These are phyloP conservation scores for Sordariomycetes sp. DNA, from an alignment of 2,329 filamentous ascomycete genomes.

Conservation along the genomic window DNA sequence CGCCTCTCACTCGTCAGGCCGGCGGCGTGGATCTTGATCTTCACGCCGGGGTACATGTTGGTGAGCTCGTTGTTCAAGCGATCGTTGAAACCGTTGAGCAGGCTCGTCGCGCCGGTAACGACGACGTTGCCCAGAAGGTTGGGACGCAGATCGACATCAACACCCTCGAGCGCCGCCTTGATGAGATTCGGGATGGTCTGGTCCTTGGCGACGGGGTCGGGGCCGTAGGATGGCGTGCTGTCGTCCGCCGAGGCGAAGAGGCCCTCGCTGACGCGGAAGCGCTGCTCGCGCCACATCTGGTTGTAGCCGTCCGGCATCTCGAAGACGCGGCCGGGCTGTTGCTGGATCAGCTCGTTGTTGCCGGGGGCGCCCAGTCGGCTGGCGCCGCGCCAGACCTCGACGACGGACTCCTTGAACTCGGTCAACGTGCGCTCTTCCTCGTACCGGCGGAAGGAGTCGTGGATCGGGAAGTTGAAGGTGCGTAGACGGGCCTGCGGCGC, in stretches of 20 bases:
- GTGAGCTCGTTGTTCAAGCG: slow-evolving; percentile 78
- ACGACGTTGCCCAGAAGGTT: slow-evolving; percentile 83
- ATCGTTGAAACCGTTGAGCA: slow-evolving; percentile 89
- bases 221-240: slow-evolving; percentile 42
- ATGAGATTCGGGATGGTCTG: slow-evolving; percentile 82
- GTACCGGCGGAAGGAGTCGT: slow-evolving; percentile 66
- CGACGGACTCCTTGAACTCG: slow-evolving; percentile 96
- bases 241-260: slow-evolving; percentile 96
- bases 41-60: slow-evolving; percentile 71
- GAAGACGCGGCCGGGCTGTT: slow-evolving; percentile 74
- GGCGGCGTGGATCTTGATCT: slow-evolving; percentile 82
- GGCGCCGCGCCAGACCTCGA: slow-evolving; percentile 84
- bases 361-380: slow-evolving; percentile 54
- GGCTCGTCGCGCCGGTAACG: slow-evolving; percentile 77
- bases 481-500: slow-evolving; percentile 69
- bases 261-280: slow-evolving; percentile 78
- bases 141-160: slow-evolving; percentile 83
- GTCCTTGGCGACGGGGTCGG: slow-evolving; percentile 48
- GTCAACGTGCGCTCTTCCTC: slow-evolving; percentile 90
- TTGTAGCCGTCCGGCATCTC: slow-evolving; percentile 98
- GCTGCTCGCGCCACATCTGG: slow-evolving; percentile 84
- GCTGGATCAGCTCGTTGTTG: slow-evolving; percentile 69
- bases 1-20: slow-evolving; percentile 80
- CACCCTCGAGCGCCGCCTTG: slow-evolving; percentile 63
- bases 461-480: slow-evolving; percentile 53